Evolutionary conservation across 495 filamentous ascomycete species (phyloP).

Genomic region (Daldinia caldariorum): DNA sequence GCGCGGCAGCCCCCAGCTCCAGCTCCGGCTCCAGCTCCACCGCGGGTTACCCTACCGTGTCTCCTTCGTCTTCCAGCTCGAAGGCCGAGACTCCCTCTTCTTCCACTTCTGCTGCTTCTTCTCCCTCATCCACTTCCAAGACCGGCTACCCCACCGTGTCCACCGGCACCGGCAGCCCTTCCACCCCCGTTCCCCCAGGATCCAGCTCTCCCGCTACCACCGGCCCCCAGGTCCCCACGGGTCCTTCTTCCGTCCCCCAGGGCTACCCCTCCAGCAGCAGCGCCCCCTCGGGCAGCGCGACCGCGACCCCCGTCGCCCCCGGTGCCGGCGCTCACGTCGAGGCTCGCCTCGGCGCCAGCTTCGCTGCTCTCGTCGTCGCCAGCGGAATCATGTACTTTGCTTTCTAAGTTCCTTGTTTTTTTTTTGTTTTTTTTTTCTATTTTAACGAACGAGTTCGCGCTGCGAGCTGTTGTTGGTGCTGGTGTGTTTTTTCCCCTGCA

Average conservation of each 20-base stretch:
- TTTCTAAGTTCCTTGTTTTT: conserved; percentile 28
- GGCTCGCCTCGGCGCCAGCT: conserved; percentile 34
- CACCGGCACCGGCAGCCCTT: neutral
- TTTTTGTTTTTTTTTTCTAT: neutral
- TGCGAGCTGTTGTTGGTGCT: neutral
- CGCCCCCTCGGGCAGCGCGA: conserved; percentile 2
- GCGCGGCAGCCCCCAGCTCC: neutral
- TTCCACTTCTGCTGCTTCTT: neutral
- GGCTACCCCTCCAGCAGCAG: neutral
- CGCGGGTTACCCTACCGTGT: conserved; percentile 4
- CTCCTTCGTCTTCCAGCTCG: conserved; percentile 16
- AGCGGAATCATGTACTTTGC: conserved; percentile 38
- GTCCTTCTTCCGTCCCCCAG: conserved; percentile 3
- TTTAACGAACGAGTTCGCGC: no score
- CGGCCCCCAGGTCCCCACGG: conserved; percentile 3
- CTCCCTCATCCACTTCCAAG: neutral
- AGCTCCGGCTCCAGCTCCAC: conserved; percentile 12
- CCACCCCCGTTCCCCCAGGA: conserved; percentile 8
- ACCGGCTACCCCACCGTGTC: conserved; percentile 4
- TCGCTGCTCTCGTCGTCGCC: conserved; percentile 36
- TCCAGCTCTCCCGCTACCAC: neutral
- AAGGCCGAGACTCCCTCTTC: conserved; percentile 3
- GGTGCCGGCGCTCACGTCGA: conserved; percentile 27
- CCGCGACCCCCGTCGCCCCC: conserved; percentile 17
- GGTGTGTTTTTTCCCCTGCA: neutral